Percentiles rank a stretch among this genome's conserved stretches.
Conservation (phyloP, 768 basidiomycete genomes). For the Gymnopilus junonius region DNA sequence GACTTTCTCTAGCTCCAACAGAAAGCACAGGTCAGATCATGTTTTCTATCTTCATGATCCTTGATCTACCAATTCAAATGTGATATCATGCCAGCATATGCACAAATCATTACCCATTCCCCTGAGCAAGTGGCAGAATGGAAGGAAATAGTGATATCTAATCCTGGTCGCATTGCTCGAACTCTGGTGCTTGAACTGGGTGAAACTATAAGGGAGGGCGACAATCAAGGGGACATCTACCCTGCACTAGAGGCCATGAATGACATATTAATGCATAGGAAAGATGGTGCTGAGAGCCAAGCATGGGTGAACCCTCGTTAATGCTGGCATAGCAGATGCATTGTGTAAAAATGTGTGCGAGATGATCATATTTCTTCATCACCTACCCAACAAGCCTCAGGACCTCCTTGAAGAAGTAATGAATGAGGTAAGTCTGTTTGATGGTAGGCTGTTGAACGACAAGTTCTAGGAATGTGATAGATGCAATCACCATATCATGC, state of each 20-base stretch:
- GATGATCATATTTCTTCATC: not conserved
- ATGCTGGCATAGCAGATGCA: slow-evolving; percentile 6
- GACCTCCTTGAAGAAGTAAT: not conserved
- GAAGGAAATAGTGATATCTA: not conserved
- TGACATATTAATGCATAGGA: too few species aligned
- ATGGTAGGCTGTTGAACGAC: not conserved
- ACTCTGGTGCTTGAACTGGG: not conserved
- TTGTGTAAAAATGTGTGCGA: slow-evolving; percentile 2
- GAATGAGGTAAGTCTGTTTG: not conserved
- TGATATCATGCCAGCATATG: slow-evolving; percentile 2
- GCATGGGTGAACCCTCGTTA: slow-evolving; percentile 1
- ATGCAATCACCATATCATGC: slow-evolving; percentile 3
- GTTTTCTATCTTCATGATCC: too few species aligned
- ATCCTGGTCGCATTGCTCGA: slow-evolving; percentile 6
- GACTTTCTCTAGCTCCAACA: too few species aligned
- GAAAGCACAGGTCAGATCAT: too few species aligned
- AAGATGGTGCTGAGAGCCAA: too few species aligned
- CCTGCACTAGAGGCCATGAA: too few species aligned
- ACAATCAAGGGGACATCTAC: too few species aligned
- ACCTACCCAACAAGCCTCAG: not conserved
- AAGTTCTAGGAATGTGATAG: too few species aligned
- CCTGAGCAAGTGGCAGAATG: slow-evolving; percentile 2
- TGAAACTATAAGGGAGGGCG: too few species aligned
- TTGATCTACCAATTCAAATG: too few species aligned
- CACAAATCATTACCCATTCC: slow-evolving; percentile 5